phyloP scores from a whole-genome alignment of 139 green algal species.

The Diplosphaera chodatii region DNA sequence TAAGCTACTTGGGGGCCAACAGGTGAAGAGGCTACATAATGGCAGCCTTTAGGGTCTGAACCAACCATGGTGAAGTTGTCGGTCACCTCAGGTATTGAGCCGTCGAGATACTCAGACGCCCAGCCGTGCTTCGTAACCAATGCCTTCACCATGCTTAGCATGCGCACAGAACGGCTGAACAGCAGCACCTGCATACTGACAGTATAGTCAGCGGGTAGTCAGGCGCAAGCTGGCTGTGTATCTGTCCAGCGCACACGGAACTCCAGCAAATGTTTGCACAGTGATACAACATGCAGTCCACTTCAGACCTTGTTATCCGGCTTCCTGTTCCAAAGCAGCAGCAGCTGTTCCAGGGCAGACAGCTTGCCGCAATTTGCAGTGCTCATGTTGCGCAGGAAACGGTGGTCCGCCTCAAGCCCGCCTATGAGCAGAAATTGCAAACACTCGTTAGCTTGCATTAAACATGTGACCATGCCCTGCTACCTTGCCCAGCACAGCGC shows the following conservation, averaged over 20 bases:
- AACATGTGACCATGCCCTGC: too few relatives aligned
- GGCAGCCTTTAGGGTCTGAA: too few relatives aligned
- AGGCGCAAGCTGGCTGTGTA: too few relatives aligned
- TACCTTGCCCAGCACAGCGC: too few relatives aligned
- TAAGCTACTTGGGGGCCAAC: too few relatives aligned
- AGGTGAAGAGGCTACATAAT: too few relatives aligned
- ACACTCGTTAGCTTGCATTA: too few relatives aligned
- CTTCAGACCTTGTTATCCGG: constrained; percentile 21
- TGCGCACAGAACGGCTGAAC: constrained; percentile 50
- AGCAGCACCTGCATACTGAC: constrained; percentile 53
- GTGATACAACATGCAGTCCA: not conserved
- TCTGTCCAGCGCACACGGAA: too few relatives aligned
- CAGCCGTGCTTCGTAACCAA: constrained; percentile 32
- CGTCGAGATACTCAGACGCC: constrained; percentile 40
- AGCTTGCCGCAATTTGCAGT: constrained; percentile 58
- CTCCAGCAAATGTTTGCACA: constrained; percentile 17
- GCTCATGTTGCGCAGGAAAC: constrained; percentile 31
- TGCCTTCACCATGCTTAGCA: constrained; percentile 54
- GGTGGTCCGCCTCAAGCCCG: constrained; percentile 16
- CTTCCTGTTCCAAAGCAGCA: constrained; percentile 22
- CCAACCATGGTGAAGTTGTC: not conserved
- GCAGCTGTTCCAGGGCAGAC: constrained; percentile 35
- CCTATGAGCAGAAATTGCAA: not conserved
- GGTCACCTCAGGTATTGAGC: constrained; percentile 18
- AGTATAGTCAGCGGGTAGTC: too few relatives aligned